Evolutionary conservation across 345 rosid genomes (phyloP).

Genomic region (Citrus unshiu): DNA sequence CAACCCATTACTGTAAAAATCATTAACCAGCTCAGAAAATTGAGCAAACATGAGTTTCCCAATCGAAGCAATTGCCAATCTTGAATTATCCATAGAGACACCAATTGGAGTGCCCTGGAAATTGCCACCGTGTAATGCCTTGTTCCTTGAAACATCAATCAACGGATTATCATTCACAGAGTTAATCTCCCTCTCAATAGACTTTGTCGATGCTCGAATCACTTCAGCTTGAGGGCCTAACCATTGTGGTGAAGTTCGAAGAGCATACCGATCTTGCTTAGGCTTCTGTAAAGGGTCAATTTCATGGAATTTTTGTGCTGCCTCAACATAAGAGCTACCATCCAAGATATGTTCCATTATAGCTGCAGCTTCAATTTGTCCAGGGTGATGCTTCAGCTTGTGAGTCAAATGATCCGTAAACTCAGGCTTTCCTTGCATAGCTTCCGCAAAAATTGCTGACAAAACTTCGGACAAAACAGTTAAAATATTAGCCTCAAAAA

Average conservation of each 20-base stretch:
- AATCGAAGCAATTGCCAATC: slow-evolving; percentile 60
- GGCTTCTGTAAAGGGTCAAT: slow-evolving; percentile 56
- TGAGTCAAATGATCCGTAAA: slow-evolving; percentile 64
- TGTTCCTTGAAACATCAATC: slow-evolving; percentile 45
- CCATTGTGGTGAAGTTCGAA: slow-evolving; percentile 62
- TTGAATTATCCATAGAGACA: slow-evolving; percentile 66
- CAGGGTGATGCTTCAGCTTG: slow-evolving; percentile 64
- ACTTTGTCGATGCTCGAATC: slow-evolving; percentile 46
- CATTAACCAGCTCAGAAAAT: slow-evolving; percentile 45
- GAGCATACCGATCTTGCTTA: slow-evolving; percentile 54
- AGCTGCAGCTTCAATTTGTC: slow-evolving; percentile 66
- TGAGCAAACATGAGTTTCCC: slow-evolving; percentile 67
- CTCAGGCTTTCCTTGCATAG: slow-evolving; percentile 57
- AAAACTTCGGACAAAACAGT: slow-evolving; percentile 45
- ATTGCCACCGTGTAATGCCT: slow-evolving; percentile 48
- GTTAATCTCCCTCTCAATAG: slow-evolving; percentile 64
- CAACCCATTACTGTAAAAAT: slow-evolving; percentile 47
- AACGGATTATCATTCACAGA: slow-evolving; percentile 55
- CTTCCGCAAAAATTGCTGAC: slow-evolving; percentile 56
- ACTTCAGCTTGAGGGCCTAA: slow-evolving; percentile 61
- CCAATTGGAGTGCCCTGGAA: slow-evolving; percentile 76
- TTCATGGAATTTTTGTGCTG: slow-evolving; percentile 44
- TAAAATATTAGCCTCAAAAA: slow-evolving; percentile 50
- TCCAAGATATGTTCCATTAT: slow-evolving; percentile 58
- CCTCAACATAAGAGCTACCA: slow-evolving; percentile 54